Percentiles rank a stretch among this genome's conserved stretches.
These are phyloP conservation scores for Mortierella sp. DNA, from an alignment of 371 early-diverging fungal genomes.

Conservation along the genomic window DNA sequence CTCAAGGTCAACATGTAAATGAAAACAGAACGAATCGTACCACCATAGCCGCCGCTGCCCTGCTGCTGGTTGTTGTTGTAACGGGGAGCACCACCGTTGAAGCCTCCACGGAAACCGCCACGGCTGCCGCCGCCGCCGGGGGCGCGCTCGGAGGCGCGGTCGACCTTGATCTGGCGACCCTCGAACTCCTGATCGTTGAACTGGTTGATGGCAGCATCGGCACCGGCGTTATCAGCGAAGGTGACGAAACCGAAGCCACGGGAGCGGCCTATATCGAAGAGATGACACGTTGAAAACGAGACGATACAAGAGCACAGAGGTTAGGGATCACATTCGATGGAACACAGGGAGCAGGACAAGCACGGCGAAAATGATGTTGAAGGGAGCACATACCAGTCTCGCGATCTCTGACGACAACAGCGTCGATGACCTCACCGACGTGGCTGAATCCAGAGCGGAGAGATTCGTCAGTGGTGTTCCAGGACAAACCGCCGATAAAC, in stretches of 20 bases:
- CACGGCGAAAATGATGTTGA: no score
- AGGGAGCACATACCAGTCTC: constrained; percentile 60
- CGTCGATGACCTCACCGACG: constrained; percentile 61
- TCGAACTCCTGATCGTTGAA: constrained; percentile 75
- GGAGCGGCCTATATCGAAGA: constrained; percentile 66
- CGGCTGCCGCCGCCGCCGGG: constrained; percentile 28
- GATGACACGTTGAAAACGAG: not conserved
- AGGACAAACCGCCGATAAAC: constrained; percentile 80
- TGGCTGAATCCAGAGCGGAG: constrained; percentile 65
- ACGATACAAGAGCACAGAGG: not conserved
- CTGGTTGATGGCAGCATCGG: constrained; percentile 70
- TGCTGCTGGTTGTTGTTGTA: constrained; percentile 19
- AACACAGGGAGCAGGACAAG: not conserved
- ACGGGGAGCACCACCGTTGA: constrained; percentile 34
- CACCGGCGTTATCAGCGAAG: constrained; percentile 64
- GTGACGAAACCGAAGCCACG: constrained; percentile 90
- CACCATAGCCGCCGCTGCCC: constrained; percentile 20
- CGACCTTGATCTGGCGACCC: constrained; percentile 76
- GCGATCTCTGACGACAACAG: constrained; percentile 65
- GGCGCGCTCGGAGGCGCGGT: constrained; percentile 59
- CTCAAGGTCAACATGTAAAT: not conserved
- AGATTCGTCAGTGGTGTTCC: constrained; percentile 68
- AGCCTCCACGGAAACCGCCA: constrained; percentile 37
- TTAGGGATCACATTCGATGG: not conserved
- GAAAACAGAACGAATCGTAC: not conserved